phyloP scores from a whole-genome alignment of 208 protist species.

The Sergeia podlipaevii region DNA sequence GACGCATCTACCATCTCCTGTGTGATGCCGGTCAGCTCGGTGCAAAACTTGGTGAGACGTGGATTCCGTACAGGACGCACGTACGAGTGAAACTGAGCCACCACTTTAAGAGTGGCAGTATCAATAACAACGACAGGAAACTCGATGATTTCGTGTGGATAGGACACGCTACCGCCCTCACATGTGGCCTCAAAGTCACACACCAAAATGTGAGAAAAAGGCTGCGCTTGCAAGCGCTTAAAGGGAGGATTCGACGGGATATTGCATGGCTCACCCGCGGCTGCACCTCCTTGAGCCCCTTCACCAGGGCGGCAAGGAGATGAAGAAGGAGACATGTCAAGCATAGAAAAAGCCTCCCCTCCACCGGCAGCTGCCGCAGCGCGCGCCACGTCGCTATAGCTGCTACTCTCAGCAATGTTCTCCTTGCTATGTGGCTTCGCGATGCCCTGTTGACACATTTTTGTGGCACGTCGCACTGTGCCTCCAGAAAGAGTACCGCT shows the following conservation, averaged over 20 bases:
- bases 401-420: not conserved
- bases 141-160: slow-evolving; percentile 96
- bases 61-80: slow-evolving; percentile 82
- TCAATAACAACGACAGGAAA: slow-evolving; percentile 93
- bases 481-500: no score
- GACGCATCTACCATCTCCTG: slow-evolving; percentile 87
- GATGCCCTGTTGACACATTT: no score
- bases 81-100: slow-evolving; percentile 88
- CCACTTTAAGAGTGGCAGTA: slow-evolving; percentile 47
- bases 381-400: not conserved
- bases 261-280: slow-evolving; percentile 11
- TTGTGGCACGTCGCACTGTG: no score
- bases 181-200: slow-evolving; percentile 94
- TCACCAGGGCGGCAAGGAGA: not conserved
- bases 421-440: slow-evolving; percentile 2
- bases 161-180: slow-evolving; percentile 49
- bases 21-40: slow-evolving; percentile 93
- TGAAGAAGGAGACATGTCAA: not conserved
- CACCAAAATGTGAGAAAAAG: slow-evolving; percentile 89
- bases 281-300: not conserved
- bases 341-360: not conserved
- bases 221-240: slow-evolving; percentile 42
- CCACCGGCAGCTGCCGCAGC: not conserved
- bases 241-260: slow-evolving; percentile 34
- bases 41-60: slow-evolving; percentile 91